Conservation (phyloP, 1,284 basidiomycete genomes). For the Uromyces viciae-fabae region DNA sequence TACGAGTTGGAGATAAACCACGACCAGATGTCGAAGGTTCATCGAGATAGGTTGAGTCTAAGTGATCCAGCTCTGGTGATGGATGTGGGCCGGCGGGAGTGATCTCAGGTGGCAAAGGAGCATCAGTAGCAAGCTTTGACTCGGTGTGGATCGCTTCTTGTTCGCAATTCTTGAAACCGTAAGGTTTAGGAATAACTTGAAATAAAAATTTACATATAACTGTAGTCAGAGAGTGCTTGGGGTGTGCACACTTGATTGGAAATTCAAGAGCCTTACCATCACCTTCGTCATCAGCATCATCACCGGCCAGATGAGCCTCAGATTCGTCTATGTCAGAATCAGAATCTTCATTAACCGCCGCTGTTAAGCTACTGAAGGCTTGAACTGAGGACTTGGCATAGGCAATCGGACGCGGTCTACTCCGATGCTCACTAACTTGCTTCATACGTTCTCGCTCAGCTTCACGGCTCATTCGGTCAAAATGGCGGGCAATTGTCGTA, state of each 20-base stretch:
- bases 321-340: constrained; percentile 51
- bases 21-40: constrained; percentile 46
- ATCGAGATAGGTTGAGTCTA: constrained; percentile 16
- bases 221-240: neutral
- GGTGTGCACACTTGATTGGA: neutral
- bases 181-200: constrained; percentile 39
- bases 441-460: constrained; percentile 60
- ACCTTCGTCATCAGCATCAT: constrained; percentile 45
- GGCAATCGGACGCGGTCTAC: constrained; percentile 85
- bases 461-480: constrained; percentile 59
- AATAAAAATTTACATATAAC: neutral
- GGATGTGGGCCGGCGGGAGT: constrained; percentile 6
- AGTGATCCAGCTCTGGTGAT: constrained; percentile 32
- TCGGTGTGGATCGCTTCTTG: neutral
- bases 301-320: constrained; percentile 37
- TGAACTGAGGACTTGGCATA: constrained; percentile 83
- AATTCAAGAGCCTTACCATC: constrained; percentile 29
- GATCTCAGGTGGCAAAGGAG: constrained; percentile 7
- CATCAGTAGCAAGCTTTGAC: neutral
- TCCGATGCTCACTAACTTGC: constrained; percentile 62
- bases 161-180: constrained; percentile 25
- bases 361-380: constrained; percentile 83
- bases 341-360: constrained; percentile 83
- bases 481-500: constrained; percentile 60
- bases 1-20: constrained; percentile 21